phyloP scores from a whole-genome alignment of 169 alveolate species.

The Besnoitia besnoiti region DNA sequence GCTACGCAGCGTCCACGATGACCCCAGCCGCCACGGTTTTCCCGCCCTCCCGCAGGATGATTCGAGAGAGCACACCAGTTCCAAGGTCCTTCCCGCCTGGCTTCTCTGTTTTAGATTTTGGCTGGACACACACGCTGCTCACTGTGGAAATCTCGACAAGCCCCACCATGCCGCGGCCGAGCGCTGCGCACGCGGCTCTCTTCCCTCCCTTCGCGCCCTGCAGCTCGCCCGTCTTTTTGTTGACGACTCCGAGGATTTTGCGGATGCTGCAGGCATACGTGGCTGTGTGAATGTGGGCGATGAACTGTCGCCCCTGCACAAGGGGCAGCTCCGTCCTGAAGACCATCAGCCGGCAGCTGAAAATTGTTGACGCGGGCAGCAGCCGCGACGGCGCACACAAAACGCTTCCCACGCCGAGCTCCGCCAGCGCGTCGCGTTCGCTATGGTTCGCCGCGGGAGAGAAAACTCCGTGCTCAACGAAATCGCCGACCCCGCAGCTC shows the following conservation, averaged over 20 bases:
- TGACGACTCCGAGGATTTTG: background rate
- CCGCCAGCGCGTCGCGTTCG: background rate
- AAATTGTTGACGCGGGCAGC: background rate
- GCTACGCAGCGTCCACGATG: background rate
- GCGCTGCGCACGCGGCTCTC: background rate
- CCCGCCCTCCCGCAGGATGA: slow-evolving; percentile 66
- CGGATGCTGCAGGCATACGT: background rate
- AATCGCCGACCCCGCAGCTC: slow-evolving; percentile 27
- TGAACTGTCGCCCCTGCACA: slow-evolving; percentile 63
- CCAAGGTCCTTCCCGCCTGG: background rate
- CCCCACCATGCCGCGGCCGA: slow-evolving; percentile 37
- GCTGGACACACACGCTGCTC: slow-evolving; percentile 21
- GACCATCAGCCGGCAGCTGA: slow-evolving; percentile 61
- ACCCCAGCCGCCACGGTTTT: slow-evolving; percentile 63
- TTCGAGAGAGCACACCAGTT: slow-evolving; percentile 47
- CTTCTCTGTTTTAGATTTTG: background rate
- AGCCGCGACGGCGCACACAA: background rate
- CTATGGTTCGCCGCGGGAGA: background rate
- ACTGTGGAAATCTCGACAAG: slow-evolving; percentile 18
- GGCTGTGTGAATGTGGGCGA: slow-evolving; percentile 24
- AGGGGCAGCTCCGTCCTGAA: slow-evolving; percentile 66
- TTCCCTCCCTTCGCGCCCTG: background rate
- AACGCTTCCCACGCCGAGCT: slow-evolving; percentile 12
- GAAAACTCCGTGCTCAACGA: slow-evolving; percentile 12
- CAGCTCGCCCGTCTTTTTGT: slow-evolving; percentile 19